These are phyloP conservation scores for Thermothielavioides terrestris DNA, from an alignment of 495 filamentous ascomycete species.

Conservation along the genomic window DNA sequence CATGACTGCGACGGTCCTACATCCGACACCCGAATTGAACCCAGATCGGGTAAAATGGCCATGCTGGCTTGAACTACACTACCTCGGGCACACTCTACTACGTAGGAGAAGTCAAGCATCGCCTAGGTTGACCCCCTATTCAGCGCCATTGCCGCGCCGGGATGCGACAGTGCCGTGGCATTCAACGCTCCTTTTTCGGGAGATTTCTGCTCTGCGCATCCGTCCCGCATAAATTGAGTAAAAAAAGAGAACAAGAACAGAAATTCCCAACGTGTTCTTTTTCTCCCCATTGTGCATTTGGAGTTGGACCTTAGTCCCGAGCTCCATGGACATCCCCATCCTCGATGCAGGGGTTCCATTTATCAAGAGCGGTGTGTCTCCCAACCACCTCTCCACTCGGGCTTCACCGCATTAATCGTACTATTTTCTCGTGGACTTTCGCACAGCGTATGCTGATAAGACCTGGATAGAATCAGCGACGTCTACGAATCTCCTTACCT, in stretches of 20 bases:
- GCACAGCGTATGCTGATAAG: background rate
- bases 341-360: background rate
- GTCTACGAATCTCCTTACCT: background rate
- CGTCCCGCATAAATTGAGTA: too few species aligned
- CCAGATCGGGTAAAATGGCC: conserved; percentile 4
- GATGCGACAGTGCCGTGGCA: too few species aligned
- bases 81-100: too few species aligned
- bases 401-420: conserved; percentile 5
- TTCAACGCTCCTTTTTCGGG: background rate
- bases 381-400: background rate
- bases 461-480: background rate
- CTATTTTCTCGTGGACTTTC: background rate
- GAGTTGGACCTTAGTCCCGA: background rate
- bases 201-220: too few species aligned
- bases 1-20: background rate
- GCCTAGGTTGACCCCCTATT: too few species aligned
- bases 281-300: background rate
- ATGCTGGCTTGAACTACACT: background rate
- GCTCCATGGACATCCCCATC: background rate
- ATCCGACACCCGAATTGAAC: background rate
- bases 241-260: too few species aligned
- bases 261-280: background rate
- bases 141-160: too few species aligned
- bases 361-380: conserved; percentile 4
- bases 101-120: too few species aligned